Conservation (phyloP, 225 moss, liverwort and hornwort genomes). For the Pseudoscleropodium purum region DNA sequence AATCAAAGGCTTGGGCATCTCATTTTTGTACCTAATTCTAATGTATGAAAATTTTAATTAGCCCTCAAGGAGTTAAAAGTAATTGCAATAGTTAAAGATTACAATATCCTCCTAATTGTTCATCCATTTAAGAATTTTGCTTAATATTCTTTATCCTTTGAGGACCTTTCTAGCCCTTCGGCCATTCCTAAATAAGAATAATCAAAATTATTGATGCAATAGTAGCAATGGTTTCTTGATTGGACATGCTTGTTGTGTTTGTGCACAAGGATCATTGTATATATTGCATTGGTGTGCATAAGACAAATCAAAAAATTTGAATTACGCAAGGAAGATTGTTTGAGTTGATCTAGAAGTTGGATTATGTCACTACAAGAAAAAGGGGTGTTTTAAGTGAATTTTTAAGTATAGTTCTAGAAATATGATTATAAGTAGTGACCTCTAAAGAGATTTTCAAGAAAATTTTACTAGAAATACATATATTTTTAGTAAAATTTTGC, state of each 20-base stretch:
- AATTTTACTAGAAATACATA: too few relatives aligned
- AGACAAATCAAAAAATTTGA: background rate
- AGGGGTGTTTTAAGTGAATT: too few relatives aligned
- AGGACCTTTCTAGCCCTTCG: background rate
- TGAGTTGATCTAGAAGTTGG: background rate
- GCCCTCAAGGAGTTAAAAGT: too few relatives aligned
- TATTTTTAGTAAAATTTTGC: too few relatives aligned
- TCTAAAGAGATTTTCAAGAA: too few relatives aligned
- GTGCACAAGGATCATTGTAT: background rate
- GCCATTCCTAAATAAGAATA: fast-evolving
- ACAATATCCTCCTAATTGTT: fast-evolving
- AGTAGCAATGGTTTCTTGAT: background rate
- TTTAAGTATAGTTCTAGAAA: too few relatives aligned
- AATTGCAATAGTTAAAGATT: background rate
- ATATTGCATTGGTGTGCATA: background rate
- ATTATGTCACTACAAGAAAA: background rate
- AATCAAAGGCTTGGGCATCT: background rate
- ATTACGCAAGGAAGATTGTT: background rate
- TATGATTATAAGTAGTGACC: too few relatives aligned
- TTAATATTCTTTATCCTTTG: background rate
- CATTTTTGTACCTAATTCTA: background rate
- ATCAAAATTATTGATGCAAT: background rate
- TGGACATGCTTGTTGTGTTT: background rate
- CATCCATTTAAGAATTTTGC: background rate
- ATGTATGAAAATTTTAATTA: background rate